Evolutionary conservation across 495 filamentous ascomycete genomes (phyloP).

Genomic region (Neurospora terricola): DNA sequence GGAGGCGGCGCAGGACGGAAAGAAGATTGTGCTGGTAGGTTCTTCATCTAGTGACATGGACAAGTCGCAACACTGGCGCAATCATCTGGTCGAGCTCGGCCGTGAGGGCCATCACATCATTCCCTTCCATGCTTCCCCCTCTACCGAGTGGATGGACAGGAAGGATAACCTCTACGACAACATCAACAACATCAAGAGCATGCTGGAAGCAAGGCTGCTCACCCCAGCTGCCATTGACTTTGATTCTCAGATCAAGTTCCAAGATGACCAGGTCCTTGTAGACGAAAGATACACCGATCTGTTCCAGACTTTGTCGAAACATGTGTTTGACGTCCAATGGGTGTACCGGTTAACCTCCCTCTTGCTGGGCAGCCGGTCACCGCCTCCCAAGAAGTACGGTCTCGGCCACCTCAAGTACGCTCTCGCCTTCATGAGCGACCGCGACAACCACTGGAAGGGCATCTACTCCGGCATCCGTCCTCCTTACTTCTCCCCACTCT

Average conservation of each 20-base stretch:
- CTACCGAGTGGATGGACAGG: slow-evolving; percentile 8
- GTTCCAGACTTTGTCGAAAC: slow-evolving; percentile 1
- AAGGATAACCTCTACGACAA: slow-evolving; percentile 29
- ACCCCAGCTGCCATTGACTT: slow-evolving; percentile 10
- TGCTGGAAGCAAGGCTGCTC: slow-evolving; percentile 22
- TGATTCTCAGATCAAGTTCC: slow-evolving; percentile 3
- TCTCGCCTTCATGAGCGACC: slow-evolving; percentile 13
- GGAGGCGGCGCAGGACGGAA: slow-evolving; percentile 38
- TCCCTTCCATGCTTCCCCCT: slow-evolving; percentile 15
- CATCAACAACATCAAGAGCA: slow-evolving; percentile 28
- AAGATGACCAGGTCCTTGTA: slow-evolving; percentile 1
- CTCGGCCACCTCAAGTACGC: slow-evolving; percentile 8
- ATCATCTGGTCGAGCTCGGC: slow-evolving; percentile 24
- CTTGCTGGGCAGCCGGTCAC: slow-evolving; percentile 13
- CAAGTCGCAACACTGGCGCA: slow-evolving; percentile 19
- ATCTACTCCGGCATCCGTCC: slow-evolving; percentile 9
- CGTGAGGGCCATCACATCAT: slow-evolving; percentile 18
- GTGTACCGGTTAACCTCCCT: slow-evolving; percentile 21
- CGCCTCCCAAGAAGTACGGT: slow-evolving; percentile 6
- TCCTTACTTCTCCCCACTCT: slow-evolving; percentile 24
- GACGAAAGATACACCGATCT: slow-evolving; percentile 4
- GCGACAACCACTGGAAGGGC: slow-evolving; percentile 16
- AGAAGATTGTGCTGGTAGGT: slow-evolving; percentile 67
- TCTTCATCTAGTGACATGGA: slow-evolving; percentile 36
- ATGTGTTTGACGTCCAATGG: slow-evolving; percentile 24